Evolutionary conservation across 306 rosid genomes (phyloP).

Genomic region (Aeschynomene evenia): DNA sequence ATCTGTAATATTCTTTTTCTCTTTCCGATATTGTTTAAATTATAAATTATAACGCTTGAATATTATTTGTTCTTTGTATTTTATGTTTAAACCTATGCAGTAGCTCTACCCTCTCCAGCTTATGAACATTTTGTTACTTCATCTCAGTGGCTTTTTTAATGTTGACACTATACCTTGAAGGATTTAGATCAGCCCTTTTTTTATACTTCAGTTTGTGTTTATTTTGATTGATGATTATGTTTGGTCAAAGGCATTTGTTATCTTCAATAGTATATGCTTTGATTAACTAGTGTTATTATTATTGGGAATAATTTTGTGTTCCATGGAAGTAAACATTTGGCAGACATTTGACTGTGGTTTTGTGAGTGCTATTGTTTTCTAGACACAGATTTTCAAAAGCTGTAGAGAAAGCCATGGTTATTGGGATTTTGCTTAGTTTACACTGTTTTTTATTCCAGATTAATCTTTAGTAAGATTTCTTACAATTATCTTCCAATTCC

Average conservation of each 20-base stretch:
- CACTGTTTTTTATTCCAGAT: background rate
- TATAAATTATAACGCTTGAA: constrained; percentile 28
- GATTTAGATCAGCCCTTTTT: constrained; percentile 18
- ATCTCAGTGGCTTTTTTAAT: constrained; percentile 9
- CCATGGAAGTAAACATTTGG: background rate
- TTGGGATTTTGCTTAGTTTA: constrained; percentile 9
- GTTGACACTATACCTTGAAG: background rate
- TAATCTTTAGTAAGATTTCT: background rate
- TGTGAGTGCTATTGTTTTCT: background rate
- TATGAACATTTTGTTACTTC: constrained; percentile 17
- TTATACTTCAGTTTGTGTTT: background rate
- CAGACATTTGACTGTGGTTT: constrained; percentile 11
- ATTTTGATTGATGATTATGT: constrained; percentile 1
- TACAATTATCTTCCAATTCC: background rate
- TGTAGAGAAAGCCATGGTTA: background rate
- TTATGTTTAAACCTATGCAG: constrained; percentile 17
- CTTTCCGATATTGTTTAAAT: constrained; percentile 35
- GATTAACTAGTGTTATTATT: background rate
- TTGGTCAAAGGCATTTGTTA: background rate
- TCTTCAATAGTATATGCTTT: background rate
- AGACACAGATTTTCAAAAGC: background rate
- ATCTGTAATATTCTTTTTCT: constrained; percentile 72
- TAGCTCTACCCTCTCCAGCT: constrained; percentile 12
- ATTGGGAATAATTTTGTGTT: constrained; percentile 5
- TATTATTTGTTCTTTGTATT: background rate